Conservation (phyloP, 805 yeast species). For the Saturnispora serradocipensis region DNA sequence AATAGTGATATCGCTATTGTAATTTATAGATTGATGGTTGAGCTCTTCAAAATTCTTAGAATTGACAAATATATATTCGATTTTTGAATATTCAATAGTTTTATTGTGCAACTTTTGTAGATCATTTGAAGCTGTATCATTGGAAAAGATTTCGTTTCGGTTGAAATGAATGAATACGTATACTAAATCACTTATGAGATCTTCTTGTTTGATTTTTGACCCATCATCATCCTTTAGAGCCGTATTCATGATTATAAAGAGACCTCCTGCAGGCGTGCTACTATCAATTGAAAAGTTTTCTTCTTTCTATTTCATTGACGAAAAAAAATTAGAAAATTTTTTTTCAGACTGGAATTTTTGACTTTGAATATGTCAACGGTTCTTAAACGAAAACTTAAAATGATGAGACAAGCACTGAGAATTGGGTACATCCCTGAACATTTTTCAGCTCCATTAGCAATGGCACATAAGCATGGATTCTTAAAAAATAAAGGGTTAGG, state of each 20-base stretch:
- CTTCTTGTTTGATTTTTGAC: neutral
- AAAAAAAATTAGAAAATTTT: neutral
- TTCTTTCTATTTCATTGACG: neutral
- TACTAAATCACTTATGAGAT: neutral
- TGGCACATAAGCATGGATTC: conserved; percentile 55
- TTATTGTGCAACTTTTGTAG: neutral
- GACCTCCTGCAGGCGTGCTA: neutral
- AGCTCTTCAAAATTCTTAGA: neutral
- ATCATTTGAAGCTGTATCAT: neutral
- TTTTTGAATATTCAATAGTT: neutral
- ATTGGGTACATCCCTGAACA: conserved; percentile 91
- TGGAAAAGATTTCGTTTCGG: neutral
- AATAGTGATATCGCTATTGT: neutral
- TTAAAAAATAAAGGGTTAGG: conserved; percentile 41
- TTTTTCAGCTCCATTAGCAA: conserved; percentile 76
- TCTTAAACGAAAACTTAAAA: neutral
- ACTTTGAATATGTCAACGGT: neutral
- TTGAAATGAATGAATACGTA: neutral
- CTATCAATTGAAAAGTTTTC: neutral
- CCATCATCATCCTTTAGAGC: neutral
- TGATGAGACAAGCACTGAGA: conserved; percentile 25
- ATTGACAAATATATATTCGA: neutral
- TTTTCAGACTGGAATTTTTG: neutral
- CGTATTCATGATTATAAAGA: neutral
- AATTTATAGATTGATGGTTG: neutral